Evolutionary conservation across 129 eudicot species (phyloP).

Genomic region (Tanacetum coccineum): DNA sequence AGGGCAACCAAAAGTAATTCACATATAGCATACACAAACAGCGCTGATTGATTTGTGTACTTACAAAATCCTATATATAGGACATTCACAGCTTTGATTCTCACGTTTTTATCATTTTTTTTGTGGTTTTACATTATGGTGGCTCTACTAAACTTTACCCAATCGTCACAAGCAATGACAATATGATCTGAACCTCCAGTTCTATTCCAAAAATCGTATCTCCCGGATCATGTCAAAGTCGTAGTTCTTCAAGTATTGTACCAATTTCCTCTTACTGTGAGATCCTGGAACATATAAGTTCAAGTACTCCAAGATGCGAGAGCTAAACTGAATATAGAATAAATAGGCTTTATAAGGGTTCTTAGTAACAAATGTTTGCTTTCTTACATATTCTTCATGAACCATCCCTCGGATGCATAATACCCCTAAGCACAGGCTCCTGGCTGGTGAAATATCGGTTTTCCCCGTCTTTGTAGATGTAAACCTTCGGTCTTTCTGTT

Average conservation of each 20-base stretch:
- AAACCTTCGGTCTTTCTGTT: too few species aligned
- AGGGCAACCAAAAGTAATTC: too few species aligned
- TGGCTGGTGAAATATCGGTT: conserved; percentile 59
- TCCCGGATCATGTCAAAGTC: neutral
- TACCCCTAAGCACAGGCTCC: conserved; percentile 41
- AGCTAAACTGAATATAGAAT: neutral
- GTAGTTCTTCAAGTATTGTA: neutral
- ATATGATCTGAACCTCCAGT: conserved; percentile 1
- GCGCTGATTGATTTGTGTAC: too few species aligned
- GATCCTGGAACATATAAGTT: neutral
- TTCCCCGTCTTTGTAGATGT: conserved; percentile 27
- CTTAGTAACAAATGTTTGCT: neutral
- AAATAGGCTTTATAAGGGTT: neutral
- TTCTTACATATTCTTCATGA: conserved; percentile 6
- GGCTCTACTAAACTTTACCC: neutral
- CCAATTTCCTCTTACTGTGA: neutral
- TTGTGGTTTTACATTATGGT: too few species aligned
- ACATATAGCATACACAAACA: too few species aligned
- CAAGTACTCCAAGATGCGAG: neutral
- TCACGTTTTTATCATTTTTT: neutral
- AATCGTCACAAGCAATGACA: neutral
- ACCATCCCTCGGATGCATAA: conserved; percentile 40
- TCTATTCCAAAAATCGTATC: conserved; percentile 4
- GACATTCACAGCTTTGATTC: neutral
- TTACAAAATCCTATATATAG: neutral